Evolutionary conservation across 768 basidiomycete species (phyloP).

Genomic region (Grammothele lineata): DNA sequence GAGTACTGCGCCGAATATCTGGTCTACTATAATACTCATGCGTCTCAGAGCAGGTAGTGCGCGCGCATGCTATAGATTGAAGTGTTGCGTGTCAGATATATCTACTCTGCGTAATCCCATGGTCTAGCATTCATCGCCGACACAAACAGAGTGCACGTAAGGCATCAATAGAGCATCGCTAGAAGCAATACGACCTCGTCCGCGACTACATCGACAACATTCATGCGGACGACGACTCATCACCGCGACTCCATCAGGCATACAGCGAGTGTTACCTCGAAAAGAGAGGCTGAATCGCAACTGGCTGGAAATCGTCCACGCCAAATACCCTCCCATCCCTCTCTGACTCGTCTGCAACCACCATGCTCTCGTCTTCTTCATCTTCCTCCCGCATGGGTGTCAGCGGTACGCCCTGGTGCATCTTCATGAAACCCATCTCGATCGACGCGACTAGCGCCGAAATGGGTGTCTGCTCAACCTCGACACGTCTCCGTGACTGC

Average conservation of each 20-base stretch:
- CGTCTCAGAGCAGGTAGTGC: too few species aligned
- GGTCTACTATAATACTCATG: too few species aligned
- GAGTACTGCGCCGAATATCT: too few species aligned
- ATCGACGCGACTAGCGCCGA: slow-evolving; percentile 54
- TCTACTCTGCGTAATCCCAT: slow-evolving; percentile 1
- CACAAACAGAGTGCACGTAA: too few species aligned
- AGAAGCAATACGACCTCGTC: too few species aligned
- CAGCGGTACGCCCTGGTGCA: slow-evolving; percentile 51
- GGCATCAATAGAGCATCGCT: too few species aligned
- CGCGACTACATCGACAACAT: too few species aligned
- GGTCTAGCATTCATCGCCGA: too few species aligned
- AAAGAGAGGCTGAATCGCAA: slow-evolving; percentile 7
- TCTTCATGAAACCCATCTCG: slow-evolving; percentile 63
- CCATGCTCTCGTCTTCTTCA: slow-evolving; percentile 10
- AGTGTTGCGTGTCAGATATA: too few species aligned
- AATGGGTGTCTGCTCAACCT: slow-evolving; percentile 49
- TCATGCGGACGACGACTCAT: too few species aligned
- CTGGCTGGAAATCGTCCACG: not conserved
- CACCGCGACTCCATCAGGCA: too few species aligned
- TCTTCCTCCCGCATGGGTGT: slow-evolving; percentile 35
- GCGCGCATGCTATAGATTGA: too few species aligned
- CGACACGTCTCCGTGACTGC: not conserved
- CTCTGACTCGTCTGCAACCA: not conserved
- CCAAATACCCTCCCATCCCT: slow-evolving; percentile 11
- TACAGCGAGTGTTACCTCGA: not conserved